Percentiles rank a stretch among this genome's conserved stretches.
Evolutionary conservation across 345 rosid species (phyloP).

Genomic region (Excoecaria cochinchinensis): DNA sequence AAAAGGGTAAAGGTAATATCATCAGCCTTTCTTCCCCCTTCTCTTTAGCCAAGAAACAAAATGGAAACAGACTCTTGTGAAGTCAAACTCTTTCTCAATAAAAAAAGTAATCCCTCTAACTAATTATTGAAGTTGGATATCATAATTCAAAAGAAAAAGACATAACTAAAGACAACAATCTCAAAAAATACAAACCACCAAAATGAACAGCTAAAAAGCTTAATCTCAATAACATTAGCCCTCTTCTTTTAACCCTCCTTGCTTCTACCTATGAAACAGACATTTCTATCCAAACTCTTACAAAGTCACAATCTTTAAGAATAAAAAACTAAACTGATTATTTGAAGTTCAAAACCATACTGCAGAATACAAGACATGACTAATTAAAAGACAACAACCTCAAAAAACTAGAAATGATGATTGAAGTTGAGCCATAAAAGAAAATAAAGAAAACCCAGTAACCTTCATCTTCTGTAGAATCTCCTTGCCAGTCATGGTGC

Average conservation of each 20-base stretch:
- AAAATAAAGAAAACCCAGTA: constrained; percentile 1
- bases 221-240: no score
- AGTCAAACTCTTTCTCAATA: no score
- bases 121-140: no score
- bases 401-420: neutral
- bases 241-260: no score
- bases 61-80: neutral
- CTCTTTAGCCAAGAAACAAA: neutral
- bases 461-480: constrained; percentile 84
- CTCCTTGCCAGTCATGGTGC: constrained; percentile 59
- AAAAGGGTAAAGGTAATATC: no score
- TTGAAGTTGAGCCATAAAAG: neutral
- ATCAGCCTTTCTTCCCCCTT: neutral
- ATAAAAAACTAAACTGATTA: neutral
- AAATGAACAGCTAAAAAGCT: no score
- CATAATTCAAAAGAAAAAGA: no score
- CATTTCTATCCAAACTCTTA: neutral
- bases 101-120: no score
- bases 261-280: neutral
- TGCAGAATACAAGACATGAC: neutral
- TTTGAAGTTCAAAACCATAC: neutral
- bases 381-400: neutral
- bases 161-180: no score
- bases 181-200: no score
- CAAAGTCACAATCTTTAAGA: neutral